Percentiles rank a stretch among this genome's conserved stretches.
Evolutionary conservation across 345 rosid species (phyloP).

Genomic region (Carallia pectinifolia): DNA sequence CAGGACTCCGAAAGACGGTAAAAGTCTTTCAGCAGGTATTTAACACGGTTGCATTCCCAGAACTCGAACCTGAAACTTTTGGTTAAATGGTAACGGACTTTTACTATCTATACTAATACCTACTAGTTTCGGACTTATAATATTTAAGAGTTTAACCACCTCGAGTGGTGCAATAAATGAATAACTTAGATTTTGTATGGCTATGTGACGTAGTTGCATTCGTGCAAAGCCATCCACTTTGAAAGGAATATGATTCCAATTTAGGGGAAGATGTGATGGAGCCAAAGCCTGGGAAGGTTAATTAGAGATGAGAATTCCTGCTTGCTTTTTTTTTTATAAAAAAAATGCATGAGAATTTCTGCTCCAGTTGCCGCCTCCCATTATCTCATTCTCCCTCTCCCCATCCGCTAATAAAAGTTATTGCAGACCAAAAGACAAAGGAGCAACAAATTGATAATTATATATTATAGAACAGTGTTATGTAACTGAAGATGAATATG

Average conservation of each 20-base stretch:
- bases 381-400: background rate
- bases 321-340: no score
- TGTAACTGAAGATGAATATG: no score
- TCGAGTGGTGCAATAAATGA: background rate
- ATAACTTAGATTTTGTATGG: background rate
- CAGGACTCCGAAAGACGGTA: no score
- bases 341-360: background rate
- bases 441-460: background rate
- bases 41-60: no score
- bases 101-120: no score
- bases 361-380: conserved; percentile 7
- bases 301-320: background rate
- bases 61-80: no score
- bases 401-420: background rate
- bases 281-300: background rate
- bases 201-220: background rate
- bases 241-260: conserved; percentile 2
- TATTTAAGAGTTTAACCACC: no score
- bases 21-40: no score
- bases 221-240: background rate
- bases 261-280: background rate
- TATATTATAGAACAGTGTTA: background rate
- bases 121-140: no score
- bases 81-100: no score
- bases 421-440: background rate